Evolutionary conservation across 805 yeast genomes (phyloP), one percentile per base, ranked within the genome.

Genomic region (Candida ovalis): DNA sequence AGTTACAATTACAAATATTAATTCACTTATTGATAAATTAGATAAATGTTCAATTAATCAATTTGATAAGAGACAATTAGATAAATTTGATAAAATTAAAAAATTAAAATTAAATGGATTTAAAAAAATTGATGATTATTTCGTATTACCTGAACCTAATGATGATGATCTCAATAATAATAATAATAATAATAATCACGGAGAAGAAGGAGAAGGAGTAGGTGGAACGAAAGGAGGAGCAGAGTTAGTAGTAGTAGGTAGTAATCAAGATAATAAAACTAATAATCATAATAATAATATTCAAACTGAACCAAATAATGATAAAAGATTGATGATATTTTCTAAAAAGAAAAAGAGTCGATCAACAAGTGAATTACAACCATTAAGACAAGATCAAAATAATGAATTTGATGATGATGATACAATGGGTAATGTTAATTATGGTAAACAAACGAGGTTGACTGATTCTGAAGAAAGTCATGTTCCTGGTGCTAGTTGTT

Each of bases 1-100:
- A 22, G 44, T 42, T n/a, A 42, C 44, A 33, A 43, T 37, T 17
- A 19, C 41, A 17, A 43, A 36, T 19, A 36, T 43, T 17, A 43
- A 37, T n/a, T 13, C 18, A 2, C 10, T 37, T 7, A 28, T 43
- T 8, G 46, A 36, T 18, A 4, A 36, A 21, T 23, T 42, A 21
- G 28, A 42, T n/a, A 15, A 22, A 13, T 27, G n/a, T 10, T 4
- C 17, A 3, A 21, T 30, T 4, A 15, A 8, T 3, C 19, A 21
- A n/a, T 28, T 42, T 15, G 15, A 13, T n/a, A 13, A 13, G 3
- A 17, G 18, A 21, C 39, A 42, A 7, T 1, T 23, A 3, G 15
- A 32, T 3, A 42, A 32, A 23, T 33, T 32, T 6, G n/a, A 42
- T 22, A 23, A 8, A n/a, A 42, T 42, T 13, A 42, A 42, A 23